Percentiles rank a stretch among this genome's conserved stretches.
Conservation (phyloP, 495 filamentous ascomycete genomes). For the Trichoderma reesei region DNA sequence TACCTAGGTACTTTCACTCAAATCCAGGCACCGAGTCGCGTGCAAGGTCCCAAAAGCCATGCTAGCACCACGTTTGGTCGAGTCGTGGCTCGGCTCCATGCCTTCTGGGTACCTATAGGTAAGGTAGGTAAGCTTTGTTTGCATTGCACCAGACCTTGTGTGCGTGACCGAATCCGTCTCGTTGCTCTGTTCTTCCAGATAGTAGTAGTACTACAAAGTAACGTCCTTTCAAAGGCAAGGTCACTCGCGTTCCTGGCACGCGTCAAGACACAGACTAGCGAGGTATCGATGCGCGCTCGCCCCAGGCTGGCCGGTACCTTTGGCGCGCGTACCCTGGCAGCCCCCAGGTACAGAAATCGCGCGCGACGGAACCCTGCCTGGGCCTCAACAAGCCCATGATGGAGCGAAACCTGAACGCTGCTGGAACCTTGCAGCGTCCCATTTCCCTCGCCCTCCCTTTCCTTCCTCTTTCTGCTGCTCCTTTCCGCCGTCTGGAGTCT, state of each 20-base stretch:
- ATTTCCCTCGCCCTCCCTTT: not conserved
- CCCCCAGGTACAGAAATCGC: not conserved
- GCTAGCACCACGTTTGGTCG: no score
- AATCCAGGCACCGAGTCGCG: not conserved
- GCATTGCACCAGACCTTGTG: not conserved
- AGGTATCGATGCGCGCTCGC: not conserved
- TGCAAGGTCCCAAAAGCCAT: not conserved
- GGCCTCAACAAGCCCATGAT: not conserved
- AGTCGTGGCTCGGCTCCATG: not conserved
- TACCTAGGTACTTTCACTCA: no score
- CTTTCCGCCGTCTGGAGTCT: not conserved
- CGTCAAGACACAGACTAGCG: not conserved
- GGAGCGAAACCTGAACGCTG: not conserved
- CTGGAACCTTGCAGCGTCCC: not conserved
- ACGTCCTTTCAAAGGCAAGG: no score
- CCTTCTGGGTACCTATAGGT: not conserved
- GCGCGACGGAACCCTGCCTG: not conserved
- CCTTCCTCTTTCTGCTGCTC: not conserved
- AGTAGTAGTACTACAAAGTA: not conserved
- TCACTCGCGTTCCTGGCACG: not conserved
- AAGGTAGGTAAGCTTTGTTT: constrained; percentile 8
- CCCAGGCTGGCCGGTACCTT: not conserved
- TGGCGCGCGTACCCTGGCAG: not conserved
- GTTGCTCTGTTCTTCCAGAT: not conserved
- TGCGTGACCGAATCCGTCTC: not conserved